Evolutionary conservation across 2,329 filamentous ascomycete species (phyloP), one percentile per base, ranked within the genome.

Genomic region (Coleophoma crateriformis): DNA sequence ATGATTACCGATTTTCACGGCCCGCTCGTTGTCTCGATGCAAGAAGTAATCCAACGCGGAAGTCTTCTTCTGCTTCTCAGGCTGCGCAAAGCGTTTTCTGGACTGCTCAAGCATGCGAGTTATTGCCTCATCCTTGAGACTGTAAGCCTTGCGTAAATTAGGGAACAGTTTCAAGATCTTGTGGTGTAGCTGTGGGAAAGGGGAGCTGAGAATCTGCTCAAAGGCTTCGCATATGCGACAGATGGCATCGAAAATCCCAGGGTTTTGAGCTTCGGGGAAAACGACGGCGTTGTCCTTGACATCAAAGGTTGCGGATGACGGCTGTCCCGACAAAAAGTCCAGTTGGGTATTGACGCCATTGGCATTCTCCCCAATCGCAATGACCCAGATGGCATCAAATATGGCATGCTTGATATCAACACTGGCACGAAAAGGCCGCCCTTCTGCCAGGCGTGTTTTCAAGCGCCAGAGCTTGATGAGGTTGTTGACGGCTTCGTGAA

Each of bases 391-490:
- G 6, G 46, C 48, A 45, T 55, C 55, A 4, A 55, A 38, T 10
- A 49, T 46, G n/a, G 42, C 38, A 33, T 37, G 34, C 22, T 45
- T 39, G 6, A 57, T 12, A 43, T 57, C 55, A 13, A 45, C 15
- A 8, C 13, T n/a, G 3, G 51, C 53, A 8, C 38, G n/a, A 22
- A 54, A 53, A 1, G 54, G 50, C n/a, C 47, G 46, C 2, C 52
- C 54, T 14, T 49, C 12, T 6, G 52, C 50, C 11, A 53, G n/a
- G 27, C 35, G 45, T 3, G 54, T 51, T 45, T 61, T 66, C 17
- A 58, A 46, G 3, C 53, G 44, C 65, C 64, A 68, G 4, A 67
- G 48, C 3, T 63, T 51, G 2, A 67, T 33, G 7, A 68, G 46
- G 32, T 62, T 60, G 1, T 53, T 22, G 2, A 55, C 55, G 0